Evolutionary conservation across 495 filamentous ascomycete species (phyloP), one percentile per base, ranked within the genome.

Genomic region (Aspergillus egyptiacus): DNA sequence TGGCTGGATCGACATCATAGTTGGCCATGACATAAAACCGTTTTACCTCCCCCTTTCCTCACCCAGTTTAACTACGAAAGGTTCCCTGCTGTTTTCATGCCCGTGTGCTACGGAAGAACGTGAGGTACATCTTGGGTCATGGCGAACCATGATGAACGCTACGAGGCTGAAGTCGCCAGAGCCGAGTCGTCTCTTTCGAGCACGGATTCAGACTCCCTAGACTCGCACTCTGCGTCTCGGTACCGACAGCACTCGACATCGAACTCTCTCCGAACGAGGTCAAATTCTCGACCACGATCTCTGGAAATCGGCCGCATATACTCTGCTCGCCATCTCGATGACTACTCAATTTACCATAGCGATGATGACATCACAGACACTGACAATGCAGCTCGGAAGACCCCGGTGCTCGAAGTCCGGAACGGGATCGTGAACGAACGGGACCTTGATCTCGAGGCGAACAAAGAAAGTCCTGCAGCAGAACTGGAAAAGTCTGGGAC

Each of bases 91-190:
- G n/a, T n/a, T n/a, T n/a, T n/a, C n/a, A n/a, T n/a, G n/a, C n/a
- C n/a, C n/a, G n/a, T n/a, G n/a, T n/a, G n/a, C n/a, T n/a, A n/a
- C n/a, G n/a, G n/a, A n/a, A n/a, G n/a, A n/a, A n/a, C 13, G 15
- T 17, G n/a, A 27, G 25, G 14, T 6, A 17, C 19, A n/a, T 13
- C 30, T 19, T 34, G 18, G 19, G 34, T 24, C 19, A 49, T 49
- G 33, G 10, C 19, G 31, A 46, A 36, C 5, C 41, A 36, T 13
- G 30, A 43, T 43, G 31, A 43, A 24, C 17, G 28, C 14, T 13
- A 6, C 14, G 19, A 24, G 14, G n/a, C 56, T 91, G 87, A 85
- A 65, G 91, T 46, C 85, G 80, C 34, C 31, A 51, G 35, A 22
- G 35, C 54, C 28, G 38, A 44, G 9, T 54, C 57, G 4, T 57